Base-by-base conservation (phyloP, 2,329 filamentous ascomycete genomes). In the Aphanoascus verrucosus region DNA sequence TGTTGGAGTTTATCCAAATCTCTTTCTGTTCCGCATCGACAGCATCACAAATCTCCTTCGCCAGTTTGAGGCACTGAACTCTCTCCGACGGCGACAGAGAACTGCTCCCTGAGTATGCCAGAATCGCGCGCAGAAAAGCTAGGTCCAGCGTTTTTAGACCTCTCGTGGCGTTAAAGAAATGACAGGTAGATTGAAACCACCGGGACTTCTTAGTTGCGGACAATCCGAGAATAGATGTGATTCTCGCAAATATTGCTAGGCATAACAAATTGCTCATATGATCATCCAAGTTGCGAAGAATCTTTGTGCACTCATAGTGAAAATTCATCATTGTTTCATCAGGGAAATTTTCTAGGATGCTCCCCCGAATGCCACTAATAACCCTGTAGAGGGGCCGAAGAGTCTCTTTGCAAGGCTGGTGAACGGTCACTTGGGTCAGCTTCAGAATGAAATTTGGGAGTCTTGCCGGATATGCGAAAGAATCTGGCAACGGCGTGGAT, bases 121-220 rank as follows among this genome's bases (percentile, higher is more conserved):
- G 62, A 8, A 71, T 68, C 8, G 66, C 68, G 9, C 67, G 64
- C 46, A 72, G 55, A n/a, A 71, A 63, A 12, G 70, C 67, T 31
- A 72, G 58, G 53, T 72, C 69, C 12, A 73, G 57, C 0, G 68
- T 72, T 52, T 73, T 72, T 9, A 65, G 49, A 2, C 64, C 69
- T 6, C 68, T 63, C 49, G 67, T 71, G 5, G 64, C 55, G 4
- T 65, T 67, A 51, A 73, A 72, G 47, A 71, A 70, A 48, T 71
- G 63, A 6, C 58, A 62, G 35, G 69, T 65, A 49, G 62, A 69
- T 19, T 64, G 60, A 23, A 71, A 56, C 68, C 69, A 71, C 9
- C 55, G 35, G 35, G 60, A 17, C 12, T 38, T 31, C 28, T 38
- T 28, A 9, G 28, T 8, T 37, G 40, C 11, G 8, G 19, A 34